Base-by-base conservation (phyloP, 345 rosid genomes). In the Dipteronia dyeriana region DNA sequence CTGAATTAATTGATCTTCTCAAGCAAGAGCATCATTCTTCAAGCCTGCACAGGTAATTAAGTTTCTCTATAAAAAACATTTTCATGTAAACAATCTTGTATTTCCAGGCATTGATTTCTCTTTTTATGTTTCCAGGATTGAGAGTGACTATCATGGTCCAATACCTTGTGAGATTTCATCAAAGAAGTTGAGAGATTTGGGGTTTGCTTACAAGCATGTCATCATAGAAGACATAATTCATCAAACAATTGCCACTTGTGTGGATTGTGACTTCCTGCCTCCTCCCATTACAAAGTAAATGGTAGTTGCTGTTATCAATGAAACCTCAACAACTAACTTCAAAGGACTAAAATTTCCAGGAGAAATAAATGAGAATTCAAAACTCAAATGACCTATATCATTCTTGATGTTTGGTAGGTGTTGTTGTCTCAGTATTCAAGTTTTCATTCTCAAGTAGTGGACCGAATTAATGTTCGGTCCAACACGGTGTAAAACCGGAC, bases 111-210 rank as follows among this genome's bases (percentile, higher is more conserved):
- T 34, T 72, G 13, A 53, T 39, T 69, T 67, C 53, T 68, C 47
- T 0, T 41, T 64, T 59, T 56, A 29, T 41, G 53, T 56, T 71
- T 71, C 8, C 84, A 89, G 93, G 83, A 66, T 69, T 62, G 74
- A 71, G 68, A 84, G 81, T 16, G 82, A 64, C 43, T 75, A 79
- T 64, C 78, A 75, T 41, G 68, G 61, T 60, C 41, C 79, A 34
- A 39, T 79, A 57, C 90, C 86, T 65, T 83, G 88, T 66, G 83
- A 77, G 75, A 91, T 95, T 75, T 95, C 97, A 64, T 92, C 98
- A 14, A 86, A 84, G 87, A 91, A 88, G 85, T 72, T 91, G 38
- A 83, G 78, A 80, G 91, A 85, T 23, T 61, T 91, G 82, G 96
- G 98, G 14, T 92, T 95, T 79, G 73, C 59, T 66, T 90, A 78